These are phyloP conservation scores for Neopestalotiopsis rosae DNA, from an alignment of 2,329 filamentous ascomycete genomes.

Conservation along the genomic window DNA sequence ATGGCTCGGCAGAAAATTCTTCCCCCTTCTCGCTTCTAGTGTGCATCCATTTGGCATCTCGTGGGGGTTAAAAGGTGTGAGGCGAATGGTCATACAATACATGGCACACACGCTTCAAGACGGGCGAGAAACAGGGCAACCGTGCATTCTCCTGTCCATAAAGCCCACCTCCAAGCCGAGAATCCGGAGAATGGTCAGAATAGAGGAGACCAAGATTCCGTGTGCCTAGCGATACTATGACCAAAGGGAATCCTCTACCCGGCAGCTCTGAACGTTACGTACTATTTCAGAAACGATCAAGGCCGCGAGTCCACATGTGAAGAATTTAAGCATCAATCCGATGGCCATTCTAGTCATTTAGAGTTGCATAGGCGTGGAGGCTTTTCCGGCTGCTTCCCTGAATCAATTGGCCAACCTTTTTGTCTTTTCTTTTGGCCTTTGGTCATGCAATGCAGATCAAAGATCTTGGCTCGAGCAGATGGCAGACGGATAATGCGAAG, in stretches of 20 bases:
- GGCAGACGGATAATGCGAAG: not conserved
- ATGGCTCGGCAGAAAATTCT: not conserved
- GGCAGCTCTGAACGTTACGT: not conserved
- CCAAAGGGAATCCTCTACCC: not conserved
- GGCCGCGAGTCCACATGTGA: not conserved
- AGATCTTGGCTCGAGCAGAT: not conserved
- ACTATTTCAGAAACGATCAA: not conserved
- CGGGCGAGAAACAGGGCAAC: not conserved
- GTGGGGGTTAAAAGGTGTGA: no score
- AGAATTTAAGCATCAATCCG: not conserved
- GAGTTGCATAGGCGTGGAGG: not conserved
- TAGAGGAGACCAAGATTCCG: not conserved
- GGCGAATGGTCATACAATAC: no score
- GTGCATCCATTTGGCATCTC: not conserved
- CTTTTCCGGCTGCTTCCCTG: not conserved
- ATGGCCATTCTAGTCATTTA: not conserved
- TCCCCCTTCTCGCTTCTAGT: not conserved
- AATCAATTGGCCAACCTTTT: not conserved
- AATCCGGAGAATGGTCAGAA: not conserved
- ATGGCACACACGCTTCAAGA: no score
- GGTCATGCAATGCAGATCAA: not conserved
- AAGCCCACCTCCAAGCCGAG: not conserved
- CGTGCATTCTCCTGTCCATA: not conserved
- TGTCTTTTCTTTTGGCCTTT: not conserved
- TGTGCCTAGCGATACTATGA: not conserved